These are phyloP conservation scores for Otatea glauca DNA, from an alignment of 176 grass and related monocot genomes.

Conservation along the genomic window DNA sequence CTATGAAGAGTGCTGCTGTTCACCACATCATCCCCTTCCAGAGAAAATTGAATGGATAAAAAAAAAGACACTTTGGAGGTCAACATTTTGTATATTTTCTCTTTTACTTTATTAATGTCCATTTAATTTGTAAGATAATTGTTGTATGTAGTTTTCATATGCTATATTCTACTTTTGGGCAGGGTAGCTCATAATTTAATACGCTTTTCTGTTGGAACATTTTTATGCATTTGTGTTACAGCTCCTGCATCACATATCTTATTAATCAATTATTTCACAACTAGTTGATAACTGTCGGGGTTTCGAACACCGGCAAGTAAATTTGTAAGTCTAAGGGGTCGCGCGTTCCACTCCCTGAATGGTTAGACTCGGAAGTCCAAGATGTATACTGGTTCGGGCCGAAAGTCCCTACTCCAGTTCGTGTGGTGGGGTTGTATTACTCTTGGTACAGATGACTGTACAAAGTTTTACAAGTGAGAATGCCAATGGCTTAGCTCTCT, in stretches of 20 bases:
- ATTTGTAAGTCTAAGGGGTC: too few relatives aligned
- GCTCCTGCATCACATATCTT: conserved; percentile 14
- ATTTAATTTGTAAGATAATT: conserved; percentile 7
- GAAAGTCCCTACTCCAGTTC: too few relatives aligned
- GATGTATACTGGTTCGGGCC: too few relatives aligned
- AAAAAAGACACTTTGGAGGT: conserved; percentile 23
- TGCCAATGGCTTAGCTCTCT: too few relatives aligned
- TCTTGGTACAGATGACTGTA: too few relatives aligned
- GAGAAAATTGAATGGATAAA: conserved; percentile 19
- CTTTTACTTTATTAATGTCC: conserved; percentile 2
- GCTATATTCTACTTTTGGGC: not conserved
- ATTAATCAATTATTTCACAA: conserved; percentile 17
- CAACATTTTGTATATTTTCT: conserved; percentile 12
- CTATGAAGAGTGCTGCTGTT: conserved; percentile 21
- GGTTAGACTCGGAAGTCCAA: too few relatives aligned
- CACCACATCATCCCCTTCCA: conserved; percentile 12
- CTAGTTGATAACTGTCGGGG: conserved; percentile 14
- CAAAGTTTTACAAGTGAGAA: too few relatives aligned
- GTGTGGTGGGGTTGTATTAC: too few relatives aligned
- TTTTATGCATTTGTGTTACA: conserved; percentile 36
- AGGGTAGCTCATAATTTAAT: not conserved
- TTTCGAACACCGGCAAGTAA: too few relatives aligned
- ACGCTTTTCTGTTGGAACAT: not conserved
- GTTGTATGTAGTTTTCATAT: conserved; percentile 37
- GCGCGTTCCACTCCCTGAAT: too few relatives aligned